These are phyloP conservation scores for Oehlia diaphana DNA, from an alignment of 192 early-diverging fungal genomes.

Conservation along the genomic window DNA sequence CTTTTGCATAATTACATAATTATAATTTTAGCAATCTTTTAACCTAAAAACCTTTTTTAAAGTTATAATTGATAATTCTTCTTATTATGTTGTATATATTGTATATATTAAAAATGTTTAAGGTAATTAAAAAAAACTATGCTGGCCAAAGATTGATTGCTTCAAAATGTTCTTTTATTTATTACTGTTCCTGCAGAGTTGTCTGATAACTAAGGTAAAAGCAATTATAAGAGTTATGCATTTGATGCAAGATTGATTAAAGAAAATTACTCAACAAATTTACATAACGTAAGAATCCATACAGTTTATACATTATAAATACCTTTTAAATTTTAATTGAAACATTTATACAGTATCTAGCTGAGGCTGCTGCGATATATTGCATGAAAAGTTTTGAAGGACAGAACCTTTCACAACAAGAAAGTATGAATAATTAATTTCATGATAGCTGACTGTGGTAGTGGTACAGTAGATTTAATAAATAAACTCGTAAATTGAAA, in stretches of 20 bases:
- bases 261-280: not conserved
- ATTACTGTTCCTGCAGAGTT: constrained; percentile 12
- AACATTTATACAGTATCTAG: not conserved
- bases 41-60: too few species aligned
- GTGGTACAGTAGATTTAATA: constrained; percentile 45
- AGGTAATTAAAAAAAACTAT: not conserved
- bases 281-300: not conserved
- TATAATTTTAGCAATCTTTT: too few species aligned
- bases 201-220: constrained; percentile 36
- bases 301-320: too few species aligned
- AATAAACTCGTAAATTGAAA: too few species aligned
- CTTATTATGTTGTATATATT: too few species aligned
- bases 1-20: too few species aligned
- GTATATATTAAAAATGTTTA: not conserved
- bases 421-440: constrained; percentile 39
- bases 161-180: not conserved
- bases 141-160: constrained; percentile 5
- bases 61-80: too few species aligned
- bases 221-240: constrained; percentile 53
- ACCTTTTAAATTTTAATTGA: too few species aligned
- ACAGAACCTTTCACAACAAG: not conserved
- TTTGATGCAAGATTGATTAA: constrained; percentile 49
- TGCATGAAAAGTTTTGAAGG: not conserved
- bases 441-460: constrained; percentile 60
- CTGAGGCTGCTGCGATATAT: constrained; percentile 11